Evolutionary conservation across 306 rosid genomes (phyloP), one percentile per base, ranked within the genome.

Genomic region (Castanea crenata): DNA sequence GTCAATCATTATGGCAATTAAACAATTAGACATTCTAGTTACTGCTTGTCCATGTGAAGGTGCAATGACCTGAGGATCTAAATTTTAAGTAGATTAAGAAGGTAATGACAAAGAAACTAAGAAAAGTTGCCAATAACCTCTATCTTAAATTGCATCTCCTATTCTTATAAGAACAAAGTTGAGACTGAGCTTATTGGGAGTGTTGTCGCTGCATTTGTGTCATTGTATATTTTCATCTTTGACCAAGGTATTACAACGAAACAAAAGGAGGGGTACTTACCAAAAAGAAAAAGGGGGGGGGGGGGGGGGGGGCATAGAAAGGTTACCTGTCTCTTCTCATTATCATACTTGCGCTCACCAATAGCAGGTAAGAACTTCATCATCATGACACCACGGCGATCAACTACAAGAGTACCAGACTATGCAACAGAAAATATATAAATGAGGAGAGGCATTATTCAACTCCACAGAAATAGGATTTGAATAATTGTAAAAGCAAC

Each of bases 321-420:
- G 16, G 19, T 32, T 74, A 86, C 91, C 76, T 86, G 91, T 82
- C 55, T 88, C 55, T 79, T 88, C 74, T 88, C 88, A 82, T 81
- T 74, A 76, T 88, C 86, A 83, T 88, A 88, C 69, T 82, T 88
- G 82, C 89, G 91, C 82, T 88, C 91, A 73, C 89, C 89, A 59
- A 86, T 1, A 58, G 91, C 81, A 68, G 83, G 88, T 82, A 74
- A 75, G 73, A 88, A 88, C 75, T 15, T 76, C 85, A 88, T 79
- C 91, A 88, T 86, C 21, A 85, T 78, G 19, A 78, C 55, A 44
- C 95, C 95, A 0, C 85, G 88, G 1, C 93, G 97, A 7, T 85
- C 88, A 84, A 92, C 89, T 52, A 87, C 89, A 5, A 80, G 65
- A 67, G 38, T 29, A 57, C 97, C 95, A 59, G 92, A 85, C 97